Evolutionary conservation across 179 eudicot species (phyloP), one percentile per base, ranked within the genome.

Genomic region (Pouteria campechiana): DNA sequence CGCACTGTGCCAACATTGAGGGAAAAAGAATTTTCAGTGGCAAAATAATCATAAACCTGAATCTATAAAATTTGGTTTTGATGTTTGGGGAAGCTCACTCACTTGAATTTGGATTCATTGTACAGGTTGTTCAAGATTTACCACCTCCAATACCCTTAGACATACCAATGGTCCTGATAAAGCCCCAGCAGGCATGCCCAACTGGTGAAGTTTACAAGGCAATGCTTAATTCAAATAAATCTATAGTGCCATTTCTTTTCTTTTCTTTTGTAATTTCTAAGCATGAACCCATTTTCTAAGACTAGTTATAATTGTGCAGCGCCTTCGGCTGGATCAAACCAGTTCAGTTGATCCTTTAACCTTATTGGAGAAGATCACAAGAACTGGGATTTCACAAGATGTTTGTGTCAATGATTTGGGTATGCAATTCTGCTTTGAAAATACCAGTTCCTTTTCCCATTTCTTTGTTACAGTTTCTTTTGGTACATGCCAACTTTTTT

Each of bases 191-290:
- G 67, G 97, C 86, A 36, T 89, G 97, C 54, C 62, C 95, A 46
- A 89, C 97, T 7, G 97, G 77, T 41, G 81, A 81, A 68, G 97
- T 89, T 33, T 89, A 89, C 83, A 89, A 89, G 93, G 97, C 85
- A 63, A 25, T 58, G 1, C 15, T 20, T 34, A 32, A 20, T 14
- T 16, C 41, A n/a, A 18, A 18, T 45, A 16, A 16, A 19, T 40
- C 31, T 31, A 8, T 20, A 44, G 29, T 25, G 5, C 36, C 0
- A 3, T 29, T 17, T 29, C 33, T 30, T 31, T 34, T 49, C 24
- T 23, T 34, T 17, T 48, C 30, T 34, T 14, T n/a, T n/a, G n/a
- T n/a, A n/a, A n/a, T n/a, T n/a, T n/a, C n/a, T n/a, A n/a, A n/a
- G n/a, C n/a, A n/a, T n/a, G 7, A 44, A 28, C 15, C 40, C 23